phyloP scores from a whole-genome alignment of 2,329 filamentous ascomycete species.

The Neonectria neomacrospora region DNA sequence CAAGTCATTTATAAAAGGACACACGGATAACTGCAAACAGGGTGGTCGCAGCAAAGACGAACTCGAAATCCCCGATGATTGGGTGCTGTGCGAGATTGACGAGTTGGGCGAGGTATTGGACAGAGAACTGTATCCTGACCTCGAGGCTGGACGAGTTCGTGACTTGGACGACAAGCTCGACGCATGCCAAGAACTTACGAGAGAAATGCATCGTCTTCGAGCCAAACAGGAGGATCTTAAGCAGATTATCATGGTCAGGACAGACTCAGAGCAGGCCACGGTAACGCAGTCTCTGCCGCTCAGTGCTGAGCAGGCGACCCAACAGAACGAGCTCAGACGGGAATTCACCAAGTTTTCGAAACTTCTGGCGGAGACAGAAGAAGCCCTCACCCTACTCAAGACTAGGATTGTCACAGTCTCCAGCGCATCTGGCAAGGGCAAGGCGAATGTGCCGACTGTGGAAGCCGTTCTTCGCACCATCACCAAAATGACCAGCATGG shows the following conservation, averaged over 20 bases:
- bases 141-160: constrained; percentile 75
- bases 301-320: constrained; percentile 83
- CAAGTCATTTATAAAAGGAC: constrained; percentile 72
- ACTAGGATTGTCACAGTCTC: constrained; percentile 76
- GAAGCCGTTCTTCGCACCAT: constrained; percentile 94
- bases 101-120: constrained; percentile 74
- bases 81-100: constrained; percentile 80
- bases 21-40: constrained; percentile 66
- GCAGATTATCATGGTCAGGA: constrained; percentile 75
- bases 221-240: constrained; percentile 82
- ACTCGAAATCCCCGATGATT: constrained; percentile 74
- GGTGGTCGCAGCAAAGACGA: constrained; percentile 71
- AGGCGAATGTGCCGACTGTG: constrained; percentile 77
- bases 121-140: constrained; percentile 68
- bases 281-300: constrained; percentile 76
- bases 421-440: constrained; percentile 58
- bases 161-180: constrained; percentile 76
- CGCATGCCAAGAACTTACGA: constrained; percentile 73
- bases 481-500: constrained; percentile 90
- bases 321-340: constrained; percentile 85
- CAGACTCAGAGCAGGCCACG: constrained; percentile 75
- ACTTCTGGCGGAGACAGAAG: constrained; percentile 81
- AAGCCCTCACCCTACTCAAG: constrained; percentile 80
- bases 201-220: constrained; percentile 77
- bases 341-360: constrained; percentile 80